Conservation (phyloP, 371 early-diverging fungal species). For the Encephalitozoon intestinalis region DNA sequence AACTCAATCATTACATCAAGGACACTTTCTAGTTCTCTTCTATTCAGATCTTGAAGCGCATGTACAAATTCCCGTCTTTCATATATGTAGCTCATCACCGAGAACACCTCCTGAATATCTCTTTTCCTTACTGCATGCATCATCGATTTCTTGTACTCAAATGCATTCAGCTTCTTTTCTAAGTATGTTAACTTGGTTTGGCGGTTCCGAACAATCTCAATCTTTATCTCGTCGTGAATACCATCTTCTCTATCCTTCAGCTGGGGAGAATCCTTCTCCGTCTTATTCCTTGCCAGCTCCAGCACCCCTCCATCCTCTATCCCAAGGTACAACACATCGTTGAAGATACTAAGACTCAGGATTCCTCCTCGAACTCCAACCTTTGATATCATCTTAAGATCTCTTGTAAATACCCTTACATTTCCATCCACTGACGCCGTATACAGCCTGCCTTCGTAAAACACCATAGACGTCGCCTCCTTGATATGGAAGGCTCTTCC, state of each 20-base stretch:
- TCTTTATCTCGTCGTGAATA: constrained; percentile 37
- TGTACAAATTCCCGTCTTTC: constrained; percentile 28
- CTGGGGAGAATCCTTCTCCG: neutral
- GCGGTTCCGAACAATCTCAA: constrained; percentile 8
- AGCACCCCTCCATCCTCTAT: constrained; percentile 20
- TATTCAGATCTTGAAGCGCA: constrained; percentile 13
- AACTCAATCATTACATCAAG: constrained; percentile 42
- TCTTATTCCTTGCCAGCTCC: neutral
- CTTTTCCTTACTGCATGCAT: neutral
- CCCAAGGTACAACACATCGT: constrained; percentile 13
- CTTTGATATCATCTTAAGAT: constrained; percentile 20
- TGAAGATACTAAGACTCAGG: neutral
- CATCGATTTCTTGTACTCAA: constrained; percentile 36
- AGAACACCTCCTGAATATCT: constrained; percentile 25
- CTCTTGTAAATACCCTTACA: constrained; percentile 16
- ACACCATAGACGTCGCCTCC: constrained; percentile 14
- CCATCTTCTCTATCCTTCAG: neutral
- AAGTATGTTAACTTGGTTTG: neutral
- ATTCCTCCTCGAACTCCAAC: constrained; percentile 16
- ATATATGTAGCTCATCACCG: constrained; percentile 35
- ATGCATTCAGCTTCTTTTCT: constrained; percentile 28
- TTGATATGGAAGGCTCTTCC: constrained; percentile 23
- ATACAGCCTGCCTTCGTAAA: constrained; percentile 17
- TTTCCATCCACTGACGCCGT: constrained; percentile 35
- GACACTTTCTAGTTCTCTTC: constrained; percentile 2